phyloP scores from a whole-genome alignment of 352 stramenopile genomes.

The Sclerospora graminicola region DNA sequence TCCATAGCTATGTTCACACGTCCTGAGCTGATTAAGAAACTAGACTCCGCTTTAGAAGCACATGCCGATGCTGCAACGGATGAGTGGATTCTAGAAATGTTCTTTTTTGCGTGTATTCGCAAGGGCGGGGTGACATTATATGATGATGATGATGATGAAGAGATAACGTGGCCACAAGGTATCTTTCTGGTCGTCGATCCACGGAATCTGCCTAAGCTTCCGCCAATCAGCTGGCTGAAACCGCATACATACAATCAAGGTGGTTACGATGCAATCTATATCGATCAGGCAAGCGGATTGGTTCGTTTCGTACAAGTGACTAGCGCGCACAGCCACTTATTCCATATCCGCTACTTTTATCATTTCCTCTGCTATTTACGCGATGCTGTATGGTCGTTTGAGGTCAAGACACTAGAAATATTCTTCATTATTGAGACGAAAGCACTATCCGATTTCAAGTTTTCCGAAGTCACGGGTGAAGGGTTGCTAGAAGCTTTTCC shows the following conservation, averaged over 20 bases:
- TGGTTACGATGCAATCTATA: slow-evolving; percentile 9
- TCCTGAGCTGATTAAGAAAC: slow-evolving; percentile 1
- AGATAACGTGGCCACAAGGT: slow-evolving; percentile 2
- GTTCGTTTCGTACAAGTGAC: slow-evolving; percentile 8
- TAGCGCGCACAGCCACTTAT: background rate
- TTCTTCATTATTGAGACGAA: slow-evolving; percentile 4
- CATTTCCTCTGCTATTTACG: no score
- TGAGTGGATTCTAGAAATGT: slow-evolving; percentile 10
- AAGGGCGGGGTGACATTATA: background rate
- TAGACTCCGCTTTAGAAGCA: slow-evolving; percentile 1
- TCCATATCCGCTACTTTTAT: slow-evolving; percentile 2
- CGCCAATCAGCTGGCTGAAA: background rate
- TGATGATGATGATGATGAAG: slow-evolving; percentile 2
- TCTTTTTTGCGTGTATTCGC: slow-evolving; percentile 11
- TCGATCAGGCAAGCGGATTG: slow-evolving; percentile 1
- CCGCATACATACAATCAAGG: background rate
- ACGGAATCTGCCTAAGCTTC: background rate
- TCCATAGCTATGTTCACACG: slow-evolving; percentile 3
- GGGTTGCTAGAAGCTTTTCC: background rate
- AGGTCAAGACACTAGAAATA: slow-evolving; percentile 4
- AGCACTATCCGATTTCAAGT: background rate
- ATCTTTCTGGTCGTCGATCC: background rate
- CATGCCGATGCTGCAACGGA: slow-evolving; percentile 1
- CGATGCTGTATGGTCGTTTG: background rate
- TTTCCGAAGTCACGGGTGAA: background rate